Percentiles rank a stretch among this genome's conserved stretches.
Conservation (phyloP, 331 rosid genomes). For the Telfairia occidentalis region DNA sequence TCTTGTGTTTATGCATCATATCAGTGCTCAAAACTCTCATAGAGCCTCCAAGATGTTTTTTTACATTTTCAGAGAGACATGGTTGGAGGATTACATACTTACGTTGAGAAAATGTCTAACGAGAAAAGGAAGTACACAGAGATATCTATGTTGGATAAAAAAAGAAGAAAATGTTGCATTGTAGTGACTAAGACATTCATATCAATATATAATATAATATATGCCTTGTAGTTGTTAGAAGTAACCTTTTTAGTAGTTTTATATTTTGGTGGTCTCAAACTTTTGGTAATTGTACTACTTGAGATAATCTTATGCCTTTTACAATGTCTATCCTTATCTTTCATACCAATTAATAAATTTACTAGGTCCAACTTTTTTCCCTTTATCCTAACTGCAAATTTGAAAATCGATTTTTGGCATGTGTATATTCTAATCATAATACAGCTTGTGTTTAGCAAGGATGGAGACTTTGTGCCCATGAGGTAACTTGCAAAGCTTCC, state of each 20-base stretch:
- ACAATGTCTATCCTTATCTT: background rate
- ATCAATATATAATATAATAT: no score
- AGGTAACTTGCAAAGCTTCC: constrained; percentile 64
- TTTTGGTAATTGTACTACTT: background rate
- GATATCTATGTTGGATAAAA: no score
- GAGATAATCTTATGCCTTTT: background rate
- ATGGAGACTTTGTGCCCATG: constrained; percentile 90
- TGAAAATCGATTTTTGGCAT: background rate
- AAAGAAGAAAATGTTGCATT: no score
- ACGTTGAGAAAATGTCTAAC: no score
- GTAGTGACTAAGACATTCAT: no score
- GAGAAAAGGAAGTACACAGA: no score
- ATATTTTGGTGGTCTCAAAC: background rate
- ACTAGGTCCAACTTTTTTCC: background rate
- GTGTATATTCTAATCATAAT: constrained; percentile 17
- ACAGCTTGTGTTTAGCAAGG: constrained; percentile 99
- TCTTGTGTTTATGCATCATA: no score
- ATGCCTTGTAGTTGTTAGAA: background rate
- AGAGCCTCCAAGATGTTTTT: no score
- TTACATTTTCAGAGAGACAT: no score
- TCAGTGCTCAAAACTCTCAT: no score
- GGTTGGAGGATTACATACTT: no score
- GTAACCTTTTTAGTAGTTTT: background rate
- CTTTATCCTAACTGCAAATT: background rate
- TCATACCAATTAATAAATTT: background rate